These are phyloP conservation scores for Alternaria triticimaculans DNA, from an alignment of 2,329 filamentous ascomycete species.

Conservation along the genomic window DNA sequence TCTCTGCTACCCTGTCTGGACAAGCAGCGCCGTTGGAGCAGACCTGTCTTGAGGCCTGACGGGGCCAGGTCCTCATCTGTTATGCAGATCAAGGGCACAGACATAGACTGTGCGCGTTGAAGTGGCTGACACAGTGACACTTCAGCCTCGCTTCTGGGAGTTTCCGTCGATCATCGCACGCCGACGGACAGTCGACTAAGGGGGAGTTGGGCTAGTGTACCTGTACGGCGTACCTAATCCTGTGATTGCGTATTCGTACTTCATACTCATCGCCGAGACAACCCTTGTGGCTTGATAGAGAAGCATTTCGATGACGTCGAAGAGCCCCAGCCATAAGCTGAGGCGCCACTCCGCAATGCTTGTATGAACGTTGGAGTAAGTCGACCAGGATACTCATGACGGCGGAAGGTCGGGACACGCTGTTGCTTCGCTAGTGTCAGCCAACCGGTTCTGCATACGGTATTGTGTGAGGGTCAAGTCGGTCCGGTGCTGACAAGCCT, in stretches of 20 bases:
- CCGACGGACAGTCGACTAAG: neutral
- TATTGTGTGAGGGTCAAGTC: neutral
- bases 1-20: neutral
- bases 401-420: neutral
- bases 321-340: neutral
- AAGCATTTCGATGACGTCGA: neutral
- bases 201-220: neutral
- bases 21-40: neutral
- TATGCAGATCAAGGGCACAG: neutral
- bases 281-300: neutral
- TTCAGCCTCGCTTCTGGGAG: neutral
- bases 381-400: neutral
- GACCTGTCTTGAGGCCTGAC: neutral
- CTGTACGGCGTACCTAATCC: neutral
- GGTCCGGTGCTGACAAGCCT: neutral
- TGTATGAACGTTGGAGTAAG: neutral
- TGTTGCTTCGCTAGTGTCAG: neutral
- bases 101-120: neutral
- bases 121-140: neutral
- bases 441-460: neutral
- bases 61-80: neutral
- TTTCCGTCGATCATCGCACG: neutral
- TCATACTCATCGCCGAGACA: neutral
- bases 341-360: neutral
- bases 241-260: neutral